A percentile compares a stretch with the other conserved stretches of the same genome.
These are phyloP conservation scores for Apiospora saccharicola DNA, from an alignment of 2,329 filamentous ascomycete species.

Conservation along the genomic window DNA sequence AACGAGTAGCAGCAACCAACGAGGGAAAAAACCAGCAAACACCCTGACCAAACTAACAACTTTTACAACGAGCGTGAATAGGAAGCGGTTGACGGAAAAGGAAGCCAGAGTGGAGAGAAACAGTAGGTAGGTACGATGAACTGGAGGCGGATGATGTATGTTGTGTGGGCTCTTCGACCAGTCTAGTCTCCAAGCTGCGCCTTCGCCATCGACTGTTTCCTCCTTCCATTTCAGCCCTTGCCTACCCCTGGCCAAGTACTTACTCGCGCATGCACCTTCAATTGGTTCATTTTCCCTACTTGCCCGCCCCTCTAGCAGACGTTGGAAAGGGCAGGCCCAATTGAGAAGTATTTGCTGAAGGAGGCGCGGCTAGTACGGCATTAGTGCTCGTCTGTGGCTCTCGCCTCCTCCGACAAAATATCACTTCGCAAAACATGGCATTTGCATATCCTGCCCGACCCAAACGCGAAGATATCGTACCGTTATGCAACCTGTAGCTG, in stretches of 20 bases:
- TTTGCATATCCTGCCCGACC: neutral
- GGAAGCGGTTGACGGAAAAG: slow-evolving; percentile 20
- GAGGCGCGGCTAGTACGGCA: neutral
- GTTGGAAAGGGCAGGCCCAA: neutral
- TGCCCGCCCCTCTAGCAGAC: neutral
- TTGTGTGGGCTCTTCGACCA: slow-evolving; percentile 15
- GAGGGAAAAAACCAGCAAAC: neutral
- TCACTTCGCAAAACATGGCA: neutral
- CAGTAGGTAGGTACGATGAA: neutral
- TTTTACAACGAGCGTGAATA: slow-evolving; percentile 14
- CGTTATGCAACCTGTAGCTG: neutral
- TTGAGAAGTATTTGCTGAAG: neutral
- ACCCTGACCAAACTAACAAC: neutral
- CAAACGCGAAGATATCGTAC: neutral
- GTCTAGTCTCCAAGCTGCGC: slow-evolving; percentile 13
- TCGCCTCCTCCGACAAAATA: neutral
- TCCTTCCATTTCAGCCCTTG: neutral
- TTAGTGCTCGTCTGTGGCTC: neutral
- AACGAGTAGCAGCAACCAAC: slow-evolving; percentile 13
- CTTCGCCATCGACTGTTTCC: neutral
- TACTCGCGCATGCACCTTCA: slow-evolving; percentile 6
- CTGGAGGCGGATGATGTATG: slow-evolving; percentile 5
- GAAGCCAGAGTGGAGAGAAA: slow-evolving; percentile 11
- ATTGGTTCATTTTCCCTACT: neutral
- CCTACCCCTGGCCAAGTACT: slow-evolving; percentile 2